Evolutionary conservation across 83 land plant genomes (phyloP), one percentile per base, ranked within the genome.

Genomic region (Picea abies): DNA sequence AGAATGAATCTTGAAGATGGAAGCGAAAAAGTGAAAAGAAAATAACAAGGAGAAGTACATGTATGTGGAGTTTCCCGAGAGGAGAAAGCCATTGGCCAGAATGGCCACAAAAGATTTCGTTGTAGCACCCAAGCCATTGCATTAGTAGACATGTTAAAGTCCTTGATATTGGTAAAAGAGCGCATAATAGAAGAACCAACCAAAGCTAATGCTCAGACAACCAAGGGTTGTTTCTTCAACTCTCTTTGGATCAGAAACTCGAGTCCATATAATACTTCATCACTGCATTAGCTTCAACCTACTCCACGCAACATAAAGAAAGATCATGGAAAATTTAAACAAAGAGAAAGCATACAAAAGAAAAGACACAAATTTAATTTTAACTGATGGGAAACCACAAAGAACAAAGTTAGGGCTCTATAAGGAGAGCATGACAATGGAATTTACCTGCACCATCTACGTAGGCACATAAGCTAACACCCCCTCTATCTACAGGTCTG

Each of bases 1-100:
- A 52, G 58, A 11, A 0, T 11, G 58, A 52, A 52, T 0, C 58
- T 52, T 3, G 0, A 52, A 11, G 3, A 52, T 11, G 11, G 58
- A 0, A 11, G 58, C 0, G 3, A 52, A 52, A 52, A 2, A 12
- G 3, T 2, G 58, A 52, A 10, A 52, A 1, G 14, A 11, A 52
- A 52, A 12, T 29, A 52, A 44, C 49, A 44, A 44, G 7, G 2
- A 11, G 14, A 52, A 10, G 1, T 11, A 1, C 2, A 37, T 70
- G 75, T 70, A 70, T 37, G 75, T 70, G 75, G 75, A 37, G 75
- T 70, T 70, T 70, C 75, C 75, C 49, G 75, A 70, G 20, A 37
- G 47, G 0, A 52, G 14, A 1, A 70, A 70, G 75, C 75, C 75
- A 16, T 5, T 70, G 75, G 75, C 17, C 49, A 35, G 75, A 70